These are phyloP conservation scores for Hamigera avellanea DNA, from an alignment of 495 filamentous ascomycete species.

Conservation along the genomic window DNA sequence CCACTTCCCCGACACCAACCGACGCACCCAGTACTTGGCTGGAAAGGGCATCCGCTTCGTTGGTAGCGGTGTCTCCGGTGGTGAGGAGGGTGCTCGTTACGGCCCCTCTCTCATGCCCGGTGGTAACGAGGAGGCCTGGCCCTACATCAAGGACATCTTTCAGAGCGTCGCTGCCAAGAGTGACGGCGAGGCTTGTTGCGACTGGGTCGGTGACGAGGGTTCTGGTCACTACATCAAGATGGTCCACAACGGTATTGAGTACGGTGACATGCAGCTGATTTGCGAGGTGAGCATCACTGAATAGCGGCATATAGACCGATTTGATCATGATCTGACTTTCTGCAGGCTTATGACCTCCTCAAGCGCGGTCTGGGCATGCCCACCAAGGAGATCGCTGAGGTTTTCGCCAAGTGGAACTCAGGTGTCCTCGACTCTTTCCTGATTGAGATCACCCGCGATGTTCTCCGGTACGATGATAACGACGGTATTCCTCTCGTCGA, in stretches of 20 bases:
- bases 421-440: constrained; percentile 98
- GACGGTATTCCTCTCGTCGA: constrained; percentile 84
- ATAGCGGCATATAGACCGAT: neutral
- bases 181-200: constrained; percentile 92
- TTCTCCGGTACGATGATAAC: constrained; percentile 93
- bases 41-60: constrained; percentile 91
- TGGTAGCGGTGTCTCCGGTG: constrained; percentile 94
- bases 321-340: neutral
- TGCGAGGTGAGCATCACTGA: constrained; percentile 60
- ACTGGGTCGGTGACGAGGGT: constrained; percentile 99
- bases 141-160: constrained; percentile 97
- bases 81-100: constrained; percentile 97
- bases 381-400: constrained; percentile 88
- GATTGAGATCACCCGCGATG: constrained; percentile 96
- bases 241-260: constrained; percentile 99
- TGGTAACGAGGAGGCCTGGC: constrained; percentile 96
- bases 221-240: constrained; percentile 99
- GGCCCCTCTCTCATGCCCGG: constrained; percentile 97
- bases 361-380: constrained; percentile 84
- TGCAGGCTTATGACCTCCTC: constrained; percentile 97
- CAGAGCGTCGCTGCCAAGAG: constrained; percentile 96
- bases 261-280: constrained; percentile 99
- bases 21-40: constrained; percentile 74
- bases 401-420: constrained; percentile 93
- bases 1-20: constrained; percentile 97